Percentiles rank a stretch among this genome's conserved stretches.
phyloP scores from a whole-genome alignment of 2,329 filamentous ascomycete genomes.

The Xylariaceae sp. region DNA sequence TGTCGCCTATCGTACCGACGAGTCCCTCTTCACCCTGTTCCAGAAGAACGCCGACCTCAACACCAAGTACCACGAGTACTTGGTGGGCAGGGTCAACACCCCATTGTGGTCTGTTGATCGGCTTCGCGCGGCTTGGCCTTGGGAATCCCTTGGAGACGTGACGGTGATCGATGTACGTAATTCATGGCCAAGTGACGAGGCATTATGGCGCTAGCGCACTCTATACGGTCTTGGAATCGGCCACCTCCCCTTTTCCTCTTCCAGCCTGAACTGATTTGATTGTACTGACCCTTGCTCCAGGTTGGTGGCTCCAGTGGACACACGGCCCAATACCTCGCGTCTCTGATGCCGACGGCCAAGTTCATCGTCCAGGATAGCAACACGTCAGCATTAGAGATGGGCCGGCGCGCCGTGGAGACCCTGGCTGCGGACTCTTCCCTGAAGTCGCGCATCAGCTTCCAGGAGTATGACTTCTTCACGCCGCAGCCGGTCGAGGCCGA shows the following conservation, averaged over 20 bases:
- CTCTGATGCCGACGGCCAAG: slow-evolving; percentile 25
- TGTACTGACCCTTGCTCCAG: background rate
- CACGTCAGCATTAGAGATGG: slow-evolving; percentile 24
- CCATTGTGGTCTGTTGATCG: slow-evolving; percentile 29
- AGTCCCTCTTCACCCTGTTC: too few species aligned
- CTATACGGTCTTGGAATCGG: too few species aligned
- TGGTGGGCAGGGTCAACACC: slow-evolving; percentile 19
- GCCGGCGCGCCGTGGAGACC: slow-evolving; percentile 11
- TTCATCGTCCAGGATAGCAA: slow-evolving; percentile 28
- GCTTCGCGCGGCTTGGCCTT: slow-evolving; percentile 25
- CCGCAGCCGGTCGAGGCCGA: slow-evolving; percentile 25
- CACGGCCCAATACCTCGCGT: slow-evolving; percentile 21
- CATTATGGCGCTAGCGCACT: too few species aligned
- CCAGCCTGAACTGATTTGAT: too few species aligned
- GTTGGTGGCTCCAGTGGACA: slow-evolving; percentile 27
- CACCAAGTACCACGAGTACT: slow-evolving; percentile 25
- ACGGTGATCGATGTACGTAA: slow-evolving; percentile 25
- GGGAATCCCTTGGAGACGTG: slow-evolving; percentile 22
- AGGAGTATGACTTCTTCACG: slow-evolving; percentile 26
- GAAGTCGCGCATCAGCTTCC: slow-evolving; percentile 21
- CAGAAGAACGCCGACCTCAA: slow-evolving; percentile 21
- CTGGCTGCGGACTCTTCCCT: slow-evolving; percentile 15
- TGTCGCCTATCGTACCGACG: too few species aligned
- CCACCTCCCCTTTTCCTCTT: too few species aligned
- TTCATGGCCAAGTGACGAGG: too few species aligned